phyloP scores from a whole-genome alignment of 2,329 filamentous ascomycete genomes.

The Fusarium brevicatenulatum region DNA sequence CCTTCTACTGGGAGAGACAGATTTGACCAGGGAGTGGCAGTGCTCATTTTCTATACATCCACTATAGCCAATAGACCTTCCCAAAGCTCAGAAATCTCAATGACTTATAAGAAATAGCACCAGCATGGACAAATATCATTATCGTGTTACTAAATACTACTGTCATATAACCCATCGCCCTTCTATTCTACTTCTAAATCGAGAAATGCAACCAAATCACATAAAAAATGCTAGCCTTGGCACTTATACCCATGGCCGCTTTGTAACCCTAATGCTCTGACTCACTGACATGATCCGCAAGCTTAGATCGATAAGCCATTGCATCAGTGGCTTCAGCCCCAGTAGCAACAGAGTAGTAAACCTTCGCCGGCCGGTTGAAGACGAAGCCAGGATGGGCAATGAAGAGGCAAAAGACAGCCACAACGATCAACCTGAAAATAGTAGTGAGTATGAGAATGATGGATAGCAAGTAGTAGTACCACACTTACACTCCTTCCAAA shows the following conservation, averaged over 20 bases:
- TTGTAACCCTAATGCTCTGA: not conserved
- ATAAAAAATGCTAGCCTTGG: not conserved
- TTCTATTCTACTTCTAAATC: rapidly evolving
- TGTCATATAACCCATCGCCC: rapidly evolving
- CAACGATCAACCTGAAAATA: conserved; percentile 17
- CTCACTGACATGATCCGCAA: not conserved
- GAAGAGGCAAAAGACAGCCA: conserved; percentile 21
- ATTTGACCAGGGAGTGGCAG: not conserved
- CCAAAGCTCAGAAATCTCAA: not conserved
- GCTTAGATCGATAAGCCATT: not conserved
- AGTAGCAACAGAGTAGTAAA: conserved; percentile 4
- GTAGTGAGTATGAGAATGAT: rapidly evolving
- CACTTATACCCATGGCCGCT: not conserved
- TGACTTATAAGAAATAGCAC: rapidly evolving
- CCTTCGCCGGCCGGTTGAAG: not conserved
- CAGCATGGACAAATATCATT: not conserved
- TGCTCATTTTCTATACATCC: not conserved
- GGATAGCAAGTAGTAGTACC: rapidly evolving
- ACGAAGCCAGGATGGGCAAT: conserved; percentile 16
- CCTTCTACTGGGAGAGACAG: too few species aligned
- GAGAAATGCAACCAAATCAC: too few species aligned
- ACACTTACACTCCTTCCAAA: conserved; percentile 51
- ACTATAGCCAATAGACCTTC: not conserved
- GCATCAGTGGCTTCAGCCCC: not conserved
- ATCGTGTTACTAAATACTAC: not conserved